Evolutionary conservation across 805 yeast genomes (phyloP).

Genomic region (Sungouiella blattae): DNA sequence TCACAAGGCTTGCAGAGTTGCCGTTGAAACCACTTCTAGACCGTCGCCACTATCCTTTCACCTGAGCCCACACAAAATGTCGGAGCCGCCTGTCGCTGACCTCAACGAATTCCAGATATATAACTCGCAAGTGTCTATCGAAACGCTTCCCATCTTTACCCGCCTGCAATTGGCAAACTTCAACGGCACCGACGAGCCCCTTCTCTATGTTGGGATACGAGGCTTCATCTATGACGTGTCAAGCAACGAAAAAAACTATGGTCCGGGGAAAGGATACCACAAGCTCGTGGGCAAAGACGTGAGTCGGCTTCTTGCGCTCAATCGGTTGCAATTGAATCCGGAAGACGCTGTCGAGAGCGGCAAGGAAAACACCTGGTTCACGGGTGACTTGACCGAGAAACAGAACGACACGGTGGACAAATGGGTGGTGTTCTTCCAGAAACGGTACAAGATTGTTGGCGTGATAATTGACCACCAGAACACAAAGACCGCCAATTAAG

Average conservation of each 20-base stretch:
- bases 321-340: slow-evolving; percentile 32
- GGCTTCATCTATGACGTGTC: slow-evolving; percentile 81
- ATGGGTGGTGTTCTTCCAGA: slow-evolving; percentile 67
- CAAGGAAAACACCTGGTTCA: slow-evolving; percentile 42
- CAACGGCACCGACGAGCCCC: slow-evolving; percentile 27
- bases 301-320: slow-evolving; percentile 70
- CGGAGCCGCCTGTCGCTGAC: too few species aligned
- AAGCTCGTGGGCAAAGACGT: slow-evolving; percentile 75
- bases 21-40: too few species aligned
- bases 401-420: slow-evolving; percentile 64
- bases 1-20: too few species aligned
- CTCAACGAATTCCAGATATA: slow-evolving; percentile 25
- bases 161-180: slow-evolving; percentile 29
- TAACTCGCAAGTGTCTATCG: slow-evolving; percentile 30
- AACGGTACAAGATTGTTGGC: slow-evolving; percentile 37
- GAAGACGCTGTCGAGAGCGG: slow-evolving; percentile 24
- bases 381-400: slow-evolving; percentile 50
- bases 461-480: slow-evolving; percentile 29
- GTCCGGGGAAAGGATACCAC: slow-evolving; percentile 72
- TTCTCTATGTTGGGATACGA: slow-evolving; percentile 69
- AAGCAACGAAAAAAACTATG: slow-evolving; percentile 61
- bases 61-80: background rate
- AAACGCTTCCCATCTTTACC: slow-evolving; percentile 30
- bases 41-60: too few species aligned
- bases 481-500: too few species aligned